phyloP scores from a whole-genome alignment of 2,329 filamentous ascomycete genomes.

The Neofusicoccum parvum region DNA sequence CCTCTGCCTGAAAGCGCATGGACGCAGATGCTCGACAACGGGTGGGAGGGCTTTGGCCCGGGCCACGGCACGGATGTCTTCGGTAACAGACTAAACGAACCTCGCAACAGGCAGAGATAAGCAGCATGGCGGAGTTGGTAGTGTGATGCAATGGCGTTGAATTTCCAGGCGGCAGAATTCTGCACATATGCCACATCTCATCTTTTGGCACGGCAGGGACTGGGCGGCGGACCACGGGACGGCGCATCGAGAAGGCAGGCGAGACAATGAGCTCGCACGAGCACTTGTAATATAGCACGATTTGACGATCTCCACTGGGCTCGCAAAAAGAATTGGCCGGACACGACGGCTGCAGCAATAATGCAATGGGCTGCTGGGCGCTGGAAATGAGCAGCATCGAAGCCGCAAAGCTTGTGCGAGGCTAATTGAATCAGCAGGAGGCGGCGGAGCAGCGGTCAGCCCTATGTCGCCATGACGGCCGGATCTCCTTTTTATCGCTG shows the following conservation, averaged over 20 bases:
- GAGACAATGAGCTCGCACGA: neutral
- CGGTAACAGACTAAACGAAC: constrained; percentile 16
- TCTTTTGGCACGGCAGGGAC: neutral
- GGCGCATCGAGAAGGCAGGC: neutral
- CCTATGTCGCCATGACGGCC: constrained; percentile 8
- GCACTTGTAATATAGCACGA: constrained; percentile 6
- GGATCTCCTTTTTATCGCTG: constrained; percentile 17
- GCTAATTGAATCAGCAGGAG: constrained; percentile 1
- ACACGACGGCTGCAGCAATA: neutral
- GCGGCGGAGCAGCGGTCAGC: constrained; percentile 9
- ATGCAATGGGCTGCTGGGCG: neutral
- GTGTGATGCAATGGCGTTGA: neutral
- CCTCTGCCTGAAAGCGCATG: constrained; percentile 37
- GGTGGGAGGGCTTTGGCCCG: constrained; percentile 18
- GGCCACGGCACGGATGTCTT: constrained; percentile 16
- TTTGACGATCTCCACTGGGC: constrained; percentile 5
- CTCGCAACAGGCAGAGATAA: constrained; percentile 8
- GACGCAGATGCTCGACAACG: constrained; percentile 34
- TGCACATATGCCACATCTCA: constrained; percentile 8
- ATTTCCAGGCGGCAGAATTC: neutral
- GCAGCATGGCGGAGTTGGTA: neutral
- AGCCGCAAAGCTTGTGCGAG: neutral
- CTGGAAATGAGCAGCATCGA: neutral
- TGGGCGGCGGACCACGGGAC: neutral
- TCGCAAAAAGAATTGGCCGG: neutral